Evolutionary conservation across 75 land plant genomes (phyloP), one percentile per base, ranked within the genome.

Genomic region (Isoetes taiwanensis): DNA sequence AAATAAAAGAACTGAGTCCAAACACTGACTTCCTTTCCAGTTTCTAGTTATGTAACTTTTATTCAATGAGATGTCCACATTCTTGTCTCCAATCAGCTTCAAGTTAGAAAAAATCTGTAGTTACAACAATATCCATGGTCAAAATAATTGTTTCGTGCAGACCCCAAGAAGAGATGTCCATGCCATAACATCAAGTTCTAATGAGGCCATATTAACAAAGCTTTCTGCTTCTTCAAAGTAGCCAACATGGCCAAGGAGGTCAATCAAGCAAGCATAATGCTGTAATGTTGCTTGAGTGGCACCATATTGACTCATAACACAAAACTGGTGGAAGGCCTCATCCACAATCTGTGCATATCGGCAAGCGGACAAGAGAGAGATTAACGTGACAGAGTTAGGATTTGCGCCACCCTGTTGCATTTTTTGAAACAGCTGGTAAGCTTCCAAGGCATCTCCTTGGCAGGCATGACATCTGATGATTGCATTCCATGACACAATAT

Each of bases 91-190:
- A n/a, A n/a, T n/a, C n/a, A n/a, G n/a, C n/a, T n/a, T n/a, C n/a
- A n/a, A n/a, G n/a, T n/a, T n/a, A n/a, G n/a, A n/a, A n/a, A n/a
- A n/a, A n/a, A n/a, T n/a, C n/a, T n/a, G n/a, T n/a, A n/a, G n/a
- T n/a, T n/a, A n/a, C n/a, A n/a, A n/a, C n/a, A n/a, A n/a, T n/a
- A n/a, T n/a, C n/a, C n/a, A n/a, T n/a, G n/a, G n/a, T n/a, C n/a
- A n/a, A n/a, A n/a, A n/a, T n/a, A n/a, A n/a, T n/a, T n/a, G n/a
- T n/a, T n/a, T n/a, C n/a, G n/a, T 57, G 38, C 59, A 57, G 34
- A 21, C 59, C 2, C 59, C 59, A 6, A 57, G 32, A 14, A 57
- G 30, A 2, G 59, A 30, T 34, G n/a, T 26, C 59, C 59, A 57
- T 12, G 21, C n/a, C 5, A 30, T 21, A 4, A 17, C 59, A 34